These are phyloP conservation scores for Acanthamoeba triangularis DNA, from an alignment of 208 protist species.

Conservation along the genomic window DNA sequence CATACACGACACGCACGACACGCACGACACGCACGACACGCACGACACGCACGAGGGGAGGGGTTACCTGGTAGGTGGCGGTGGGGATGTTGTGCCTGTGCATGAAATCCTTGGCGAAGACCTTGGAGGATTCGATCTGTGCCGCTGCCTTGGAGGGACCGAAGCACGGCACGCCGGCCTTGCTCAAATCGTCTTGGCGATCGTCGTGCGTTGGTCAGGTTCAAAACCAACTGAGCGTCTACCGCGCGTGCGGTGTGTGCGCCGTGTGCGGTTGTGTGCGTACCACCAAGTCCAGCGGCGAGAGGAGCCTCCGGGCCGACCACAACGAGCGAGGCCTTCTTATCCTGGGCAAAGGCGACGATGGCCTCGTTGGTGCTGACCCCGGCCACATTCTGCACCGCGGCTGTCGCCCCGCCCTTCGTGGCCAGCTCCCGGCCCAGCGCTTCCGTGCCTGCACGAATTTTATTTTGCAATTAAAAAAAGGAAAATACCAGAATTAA, in stretches of 20 bases:
- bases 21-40: neutral
- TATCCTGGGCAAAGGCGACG: slow-evolving; percentile 43
- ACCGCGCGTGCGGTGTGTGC: neutral
- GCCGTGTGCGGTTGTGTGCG: slow-evolving; percentile 71
- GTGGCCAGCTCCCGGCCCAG: neutral
- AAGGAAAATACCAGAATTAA: neutral
- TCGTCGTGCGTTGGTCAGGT: neutral
- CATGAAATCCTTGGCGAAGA: slow-evolving; percentile 92
- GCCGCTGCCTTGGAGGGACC: slow-evolving; percentile 87
- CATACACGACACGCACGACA: neutral
- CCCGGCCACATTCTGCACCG: neutral
- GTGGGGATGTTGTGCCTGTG: neutral
- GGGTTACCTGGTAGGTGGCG: neutral
- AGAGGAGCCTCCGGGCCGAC: slow-evolving; percentile 91
- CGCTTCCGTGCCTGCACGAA: neutral
- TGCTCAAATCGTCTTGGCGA: slow-evolving; percentile 26
- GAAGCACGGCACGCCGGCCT: slow-evolving; percentile 82
- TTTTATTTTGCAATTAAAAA: slow-evolving; percentile 17
- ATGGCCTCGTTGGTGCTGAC: slow-evolving; percentile 13
- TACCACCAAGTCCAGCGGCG: slow-evolving; percentile 84
- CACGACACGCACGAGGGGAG: neutral
- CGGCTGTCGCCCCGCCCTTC: neutral
- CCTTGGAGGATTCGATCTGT: slow-evolving; percentile 89
- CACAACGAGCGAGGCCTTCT: slow-evolving; percentile 81
- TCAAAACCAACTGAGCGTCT: no score